Base-by-base conservation (phyloP, 306 rosid genomes). In the Vachellia collinsii region DNA sequence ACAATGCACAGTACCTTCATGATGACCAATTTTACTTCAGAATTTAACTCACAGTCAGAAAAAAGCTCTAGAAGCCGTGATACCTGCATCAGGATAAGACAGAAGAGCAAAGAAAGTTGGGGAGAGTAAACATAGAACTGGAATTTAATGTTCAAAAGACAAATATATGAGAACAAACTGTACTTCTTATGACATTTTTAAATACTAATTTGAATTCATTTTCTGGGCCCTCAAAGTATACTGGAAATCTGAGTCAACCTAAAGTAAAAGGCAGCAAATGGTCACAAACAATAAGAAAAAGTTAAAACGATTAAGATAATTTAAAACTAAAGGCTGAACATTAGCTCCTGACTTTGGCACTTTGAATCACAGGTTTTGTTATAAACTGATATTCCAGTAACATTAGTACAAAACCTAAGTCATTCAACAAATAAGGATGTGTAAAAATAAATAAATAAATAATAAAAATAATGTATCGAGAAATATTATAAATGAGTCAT, bases 21-120 rank as follows among this genome's bases (percentile, higher is more conserved):
- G 51, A 94, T 29, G 81, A 90, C 76, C 88, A 93, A 81, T 79
- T 93, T 93, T 75, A 93, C 85, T 82, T 82, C 87, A 77, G 92
- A 63, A 81, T 93, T 89, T 56, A 75, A 76, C 72, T 93, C 99
- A 19, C 81, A 91, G 3, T 90, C 76, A 17, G 75, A 42, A 67
- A 93, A 89, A 75, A 87, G 81, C 67, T 91, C 93, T 83, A 91
- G 81, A 41, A 94, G 88, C 42, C 73, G 89, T 77, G 93, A 88
- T 58, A 89, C 80, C 98, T 94, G 72, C 38, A 83, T 65, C 42
- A 41, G 53, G 37, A 43, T 58, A 72, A 59, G 23, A 68, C 68
- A 81, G 22, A 13, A 64, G 44, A 73, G 72, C 20, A 71, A 43
- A 13, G 50, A 7, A 25, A 37, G 70, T 74, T 72, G 14, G 65